phyloP scores from a whole-genome alignment of 2,329 filamentous ascomycete species.

The Calonectria henricotiae region DNA sequence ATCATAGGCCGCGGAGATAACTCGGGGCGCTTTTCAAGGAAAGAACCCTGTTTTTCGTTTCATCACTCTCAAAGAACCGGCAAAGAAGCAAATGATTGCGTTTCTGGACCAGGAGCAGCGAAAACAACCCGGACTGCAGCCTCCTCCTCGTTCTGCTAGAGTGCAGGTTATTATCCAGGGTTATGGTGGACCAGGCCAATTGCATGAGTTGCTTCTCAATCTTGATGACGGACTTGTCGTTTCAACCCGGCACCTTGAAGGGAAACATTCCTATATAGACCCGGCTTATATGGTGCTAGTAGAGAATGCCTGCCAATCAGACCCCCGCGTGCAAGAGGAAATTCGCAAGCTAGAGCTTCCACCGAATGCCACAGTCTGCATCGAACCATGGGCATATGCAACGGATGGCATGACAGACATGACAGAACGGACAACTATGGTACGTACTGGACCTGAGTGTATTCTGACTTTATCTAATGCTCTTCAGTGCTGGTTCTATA shows the following conservation, averaged over 20 bases:
- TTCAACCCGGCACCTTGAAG: conserved; percentile 56
- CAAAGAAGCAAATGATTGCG: conserved; percentile 64
- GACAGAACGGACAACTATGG: conserved; percentile 66
- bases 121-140: conserved; percentile 25
- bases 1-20: conserved; percentile 48
- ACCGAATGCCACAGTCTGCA: conserved; percentile 9
- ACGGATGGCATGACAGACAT: conserved; percentile 70
- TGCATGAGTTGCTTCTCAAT: conserved; percentile 55
- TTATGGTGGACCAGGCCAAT: conserved; percentile 38
- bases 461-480: not conserved
- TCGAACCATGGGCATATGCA: conserved; percentile 62
- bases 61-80: conserved; percentile 67
- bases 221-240: conserved; percentile 47
- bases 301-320: conserved; percentile 64
- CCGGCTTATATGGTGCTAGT: conserved; percentile 65
- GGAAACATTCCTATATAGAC: conserved; percentile 66
- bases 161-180: conserved; percentile 58
- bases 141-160: conserved; percentile 58
- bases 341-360: conserved; percentile 64
- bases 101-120: conserved; percentile 64
- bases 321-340: conserved; percentile 62
- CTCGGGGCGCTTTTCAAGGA: conserved; percentile 44
- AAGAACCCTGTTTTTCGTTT: conserved; percentile 63
- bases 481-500: conserved; percentile 51
- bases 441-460: conserved; percentile 44